Conservation (phyloP, 1,139 yeast genomes). For the Pichia sp. region DNA sequence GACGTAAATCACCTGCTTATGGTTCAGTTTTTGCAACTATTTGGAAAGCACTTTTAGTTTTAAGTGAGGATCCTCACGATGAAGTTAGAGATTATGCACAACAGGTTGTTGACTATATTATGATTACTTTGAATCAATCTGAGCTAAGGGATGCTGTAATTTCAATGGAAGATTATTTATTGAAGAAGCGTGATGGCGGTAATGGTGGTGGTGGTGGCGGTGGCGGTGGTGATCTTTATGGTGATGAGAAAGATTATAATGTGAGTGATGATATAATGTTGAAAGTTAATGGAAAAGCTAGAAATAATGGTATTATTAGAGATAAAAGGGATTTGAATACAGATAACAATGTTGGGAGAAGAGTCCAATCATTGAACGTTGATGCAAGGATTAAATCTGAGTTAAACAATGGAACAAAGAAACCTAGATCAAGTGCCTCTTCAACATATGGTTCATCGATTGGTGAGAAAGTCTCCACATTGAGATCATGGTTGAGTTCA, state of each 20-base stretch:
- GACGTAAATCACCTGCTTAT: slow-evolving; percentile 64
- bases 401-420: slow-evolving; percentile 4
- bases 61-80: slow-evolving; percentile 83
- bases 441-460: slow-evolving; percentile 28
- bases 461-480: slow-evolving; percentile 33
- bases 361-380: slow-evolving; percentile 22
- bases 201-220: slow-evolving; percentile 6
- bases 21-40: slow-evolving; percentile 82
- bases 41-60: slow-evolving; percentile 77
- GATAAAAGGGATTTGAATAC: background rate
- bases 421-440: slow-evolving; percentile 28
- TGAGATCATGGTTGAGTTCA: slow-evolving; percentile 38
- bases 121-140: slow-evolving; percentile 58
- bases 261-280: background rate
- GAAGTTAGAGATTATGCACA: slow-evolving; percentile 75
- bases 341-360: slow-evolving; percentile 8
- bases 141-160: slow-evolving; percentile 52
- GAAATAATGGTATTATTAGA: background rate
- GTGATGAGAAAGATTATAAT: slow-evolving; percentile 4
- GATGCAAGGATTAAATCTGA: slow-evolving; percentile 12
- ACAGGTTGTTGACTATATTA: slow-evolving; percentile 65
- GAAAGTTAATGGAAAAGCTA: slow-evolving; percentile 2
- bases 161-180: slow-evolving; percentile 58
- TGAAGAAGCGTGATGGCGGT: slow-evolving; percentile 36
- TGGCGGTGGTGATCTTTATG: slow-evolving; percentile 13